Percentiles rank a stretch among this genome's conserved stretches.
Evolutionary conservation across 2,329 filamentous ascomycete species (phyloP).

Genomic region (Xylaria sp.): DNA sequence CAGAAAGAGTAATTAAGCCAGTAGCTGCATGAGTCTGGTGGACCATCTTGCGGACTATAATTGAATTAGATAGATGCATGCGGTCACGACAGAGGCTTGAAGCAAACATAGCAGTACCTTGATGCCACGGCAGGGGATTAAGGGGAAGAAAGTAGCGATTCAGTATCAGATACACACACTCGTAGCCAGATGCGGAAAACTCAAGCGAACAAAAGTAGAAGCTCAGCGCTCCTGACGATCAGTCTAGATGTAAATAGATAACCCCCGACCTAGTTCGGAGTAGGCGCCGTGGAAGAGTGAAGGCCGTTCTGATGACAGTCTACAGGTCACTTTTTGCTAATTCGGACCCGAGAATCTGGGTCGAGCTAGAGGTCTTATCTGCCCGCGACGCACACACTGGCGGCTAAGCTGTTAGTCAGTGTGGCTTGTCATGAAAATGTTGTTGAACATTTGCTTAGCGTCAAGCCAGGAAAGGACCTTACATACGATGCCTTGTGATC

Average conservation of each 20-base stretch:
- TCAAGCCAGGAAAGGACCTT: slow-evolving; percentile 25
- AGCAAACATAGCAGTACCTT: slow-evolving; percentile 29
- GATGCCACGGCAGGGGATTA: slow-evolving; percentile 25
- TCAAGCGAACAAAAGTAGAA: slow-evolving; percentile 56
- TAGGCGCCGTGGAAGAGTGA: slow-evolving; percentile 14
- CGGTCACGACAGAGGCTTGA: slow-evolving; percentile 38
- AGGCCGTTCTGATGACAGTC: slow-evolving; percentile 12
- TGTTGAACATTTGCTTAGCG: slow-evolving; percentile 1
- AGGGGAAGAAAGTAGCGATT: slow-evolving; percentile 35
- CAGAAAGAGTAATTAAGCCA: slow-evolving; percentile 20
- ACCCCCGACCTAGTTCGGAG: slow-evolving; percentile 26
- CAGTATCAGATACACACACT: slow-evolving; percentile 42
- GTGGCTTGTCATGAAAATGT: slow-evolving; percentile 12
- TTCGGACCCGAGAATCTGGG: slow-evolving; percentile 38
- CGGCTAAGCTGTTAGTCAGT: background rate
- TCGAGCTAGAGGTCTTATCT: slow-evolving; percentile 29
- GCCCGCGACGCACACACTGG: slow-evolving; percentile 32
- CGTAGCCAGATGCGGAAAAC: slow-evolving; percentile 52
- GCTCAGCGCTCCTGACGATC: slow-evolving; percentile 38
- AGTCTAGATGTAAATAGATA: slow-evolving; percentile 44
- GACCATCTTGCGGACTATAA: slow-evolving; percentile 18
- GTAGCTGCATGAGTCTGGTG: slow-evolving; percentile 23
- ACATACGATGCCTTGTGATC: slow-evolving; percentile 37
- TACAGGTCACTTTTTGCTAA: slow-evolving; percentile 9
- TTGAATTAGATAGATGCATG: slow-evolving; percentile 29